These are phyloP conservation scores for Kregervanrija pseudodelftensis DNA, from an alignment of 805 yeast species.

Conservation along the genomic window DNA sequence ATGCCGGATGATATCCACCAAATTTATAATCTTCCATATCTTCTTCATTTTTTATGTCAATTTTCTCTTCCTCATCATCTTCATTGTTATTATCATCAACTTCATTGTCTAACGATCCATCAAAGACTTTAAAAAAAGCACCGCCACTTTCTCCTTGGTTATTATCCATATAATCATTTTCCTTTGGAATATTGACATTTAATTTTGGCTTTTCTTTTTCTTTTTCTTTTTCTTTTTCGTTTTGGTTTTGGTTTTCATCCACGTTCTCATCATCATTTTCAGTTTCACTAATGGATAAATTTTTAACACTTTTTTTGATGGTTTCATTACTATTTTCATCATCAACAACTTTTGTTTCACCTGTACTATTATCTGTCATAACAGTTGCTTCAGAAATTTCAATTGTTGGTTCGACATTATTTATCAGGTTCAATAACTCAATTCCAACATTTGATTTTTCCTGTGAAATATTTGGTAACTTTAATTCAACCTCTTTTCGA, in stretches of 20 bases:
- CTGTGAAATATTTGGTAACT: too few species aligned
- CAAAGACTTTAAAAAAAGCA: background rate
- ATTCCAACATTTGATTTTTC: too few species aligned
- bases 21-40: conserved; percentile 74
- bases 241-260: background rate
- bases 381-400: conserved; percentile 7
- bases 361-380: conserved; percentile 5
- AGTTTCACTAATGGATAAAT: background rate
- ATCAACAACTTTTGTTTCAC: background rate
- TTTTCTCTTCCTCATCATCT: conserved; percentile 24
- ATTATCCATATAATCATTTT: background rate
- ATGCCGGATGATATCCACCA: conserved; percentile 96
- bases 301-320: background rate
- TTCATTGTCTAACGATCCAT: conserved; percentile 15
- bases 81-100: conserved; percentile 33
- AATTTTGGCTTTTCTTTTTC: background rate
- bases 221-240: background rate
- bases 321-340: background rate
- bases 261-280: conserved; percentile 1
- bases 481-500: conserved; percentile 17
- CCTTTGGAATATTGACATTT: conserved; percentile 1
- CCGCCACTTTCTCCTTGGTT: background rate
- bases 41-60: conserved; percentile 53
- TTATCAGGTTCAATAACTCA: too few species aligned
- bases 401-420: conserved; percentile 3